phyloP scores from a whole-genome alignment of 2,329 filamentous ascomycete genomes.

The Davidsoniella neocaledoniae region DNA sequence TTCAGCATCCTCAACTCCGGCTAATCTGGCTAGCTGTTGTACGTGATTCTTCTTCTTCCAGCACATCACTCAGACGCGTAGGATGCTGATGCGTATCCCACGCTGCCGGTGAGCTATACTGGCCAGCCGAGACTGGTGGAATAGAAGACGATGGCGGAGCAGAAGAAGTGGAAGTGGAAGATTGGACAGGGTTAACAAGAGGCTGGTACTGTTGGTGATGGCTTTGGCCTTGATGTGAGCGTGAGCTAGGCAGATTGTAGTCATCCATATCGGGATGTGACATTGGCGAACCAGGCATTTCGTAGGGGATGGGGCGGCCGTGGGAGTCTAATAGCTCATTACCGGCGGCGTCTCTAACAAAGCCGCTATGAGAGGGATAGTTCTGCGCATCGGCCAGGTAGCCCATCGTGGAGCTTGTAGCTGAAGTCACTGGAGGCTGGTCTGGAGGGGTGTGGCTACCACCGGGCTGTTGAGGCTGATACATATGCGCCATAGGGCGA shows the following conservation, averaged over 20 bases:
- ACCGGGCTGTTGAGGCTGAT: not conserved
- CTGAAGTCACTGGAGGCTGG: slow-evolving; percentile 13
- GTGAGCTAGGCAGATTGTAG: slow-evolving; percentile 23
- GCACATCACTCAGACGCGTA: slow-evolving; percentile 72
- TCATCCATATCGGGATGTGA: slow-evolving; percentile 10
- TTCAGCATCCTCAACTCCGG: slow-evolving; percentile 18
- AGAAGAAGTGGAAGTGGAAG: slow-evolving; percentile 4
- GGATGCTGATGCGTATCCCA: slow-evolving; percentile 85
- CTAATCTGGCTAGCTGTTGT: slow-evolving; percentile 52
- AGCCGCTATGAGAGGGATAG: slow-evolving; percentile 11
- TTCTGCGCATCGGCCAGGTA: slow-evolving; percentile 17
- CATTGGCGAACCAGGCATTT: slow-evolving; percentile 4
- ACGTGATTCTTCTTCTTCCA: slow-evolving; percentile 69
- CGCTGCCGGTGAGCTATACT: slow-evolving; percentile 29
- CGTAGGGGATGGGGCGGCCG: slow-evolving; percentile 15
- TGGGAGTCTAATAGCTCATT: slow-evolving; percentile 15
- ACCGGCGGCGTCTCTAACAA: slow-evolving; percentile 17
- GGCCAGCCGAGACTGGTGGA: not conserved
- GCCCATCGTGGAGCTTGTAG: slow-evolving; percentile 13
- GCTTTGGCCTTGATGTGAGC: slow-evolving; percentile 23
- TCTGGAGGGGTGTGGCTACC: slow-evolving; percentile 8
- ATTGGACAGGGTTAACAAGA: slow-evolving; percentile 3
- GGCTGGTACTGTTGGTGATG: slow-evolving; percentile 9
- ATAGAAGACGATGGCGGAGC: not conserved
- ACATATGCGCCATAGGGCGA: slow-evolving; percentile 26